Evolutionary conservation across 768 basidiomycete species (phyloP).

Genomic region (Russula brevipes): DNA sequence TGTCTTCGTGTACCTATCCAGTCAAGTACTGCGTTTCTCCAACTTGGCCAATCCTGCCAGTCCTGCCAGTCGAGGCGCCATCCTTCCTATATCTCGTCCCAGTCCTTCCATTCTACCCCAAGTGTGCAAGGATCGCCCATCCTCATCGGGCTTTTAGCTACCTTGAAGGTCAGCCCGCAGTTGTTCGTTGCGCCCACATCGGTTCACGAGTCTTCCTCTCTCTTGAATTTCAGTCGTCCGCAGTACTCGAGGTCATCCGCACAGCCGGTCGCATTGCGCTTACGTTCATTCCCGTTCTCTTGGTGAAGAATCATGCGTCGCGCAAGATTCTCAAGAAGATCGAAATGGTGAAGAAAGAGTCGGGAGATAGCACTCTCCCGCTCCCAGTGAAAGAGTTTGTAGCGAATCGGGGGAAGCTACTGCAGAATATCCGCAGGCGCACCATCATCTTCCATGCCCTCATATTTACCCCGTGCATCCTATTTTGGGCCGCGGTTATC

Average conservation of each 20-base stretch:
- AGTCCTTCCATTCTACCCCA: constrained; percentile 42
- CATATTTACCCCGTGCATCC: constrained; percentile 51
- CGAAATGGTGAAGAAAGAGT: constrained; percentile 36
- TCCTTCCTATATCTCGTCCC: neutral
- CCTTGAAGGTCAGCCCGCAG: constrained; percentile 54
- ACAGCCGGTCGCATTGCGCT: constrained; percentile 67
- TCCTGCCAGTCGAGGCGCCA: neutral
- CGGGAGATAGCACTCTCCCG: constrained; percentile 37
- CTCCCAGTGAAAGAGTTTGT: constrained; percentile 36
- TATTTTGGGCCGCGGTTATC: constrained; percentile 65
- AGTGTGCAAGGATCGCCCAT: constrained; percentile 26
- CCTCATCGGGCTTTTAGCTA: constrained; percentile 50
- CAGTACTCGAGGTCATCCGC: constrained; percentile 64
- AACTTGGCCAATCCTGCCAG: constrained; percentile 2
- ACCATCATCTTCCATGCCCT: constrained; percentile 51
- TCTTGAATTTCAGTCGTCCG: constrained; percentile 50
- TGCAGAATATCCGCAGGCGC: constrained; percentile 46
- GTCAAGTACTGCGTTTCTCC: constrained; percentile 17
- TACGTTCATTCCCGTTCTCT: constrained; percentile 66
- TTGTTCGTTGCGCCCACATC: neutral
- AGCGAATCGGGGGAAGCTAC: constrained; percentile 45
- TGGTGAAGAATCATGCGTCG: constrained; percentile 53
- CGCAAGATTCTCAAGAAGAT: constrained; percentile 47
- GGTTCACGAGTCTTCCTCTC: constrained; percentile 15
- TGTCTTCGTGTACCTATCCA: neutral